phyloP scores from a whole-genome alignment of 192 early-diverging fungal species.

The Umbelopsis sp. region DNA sequence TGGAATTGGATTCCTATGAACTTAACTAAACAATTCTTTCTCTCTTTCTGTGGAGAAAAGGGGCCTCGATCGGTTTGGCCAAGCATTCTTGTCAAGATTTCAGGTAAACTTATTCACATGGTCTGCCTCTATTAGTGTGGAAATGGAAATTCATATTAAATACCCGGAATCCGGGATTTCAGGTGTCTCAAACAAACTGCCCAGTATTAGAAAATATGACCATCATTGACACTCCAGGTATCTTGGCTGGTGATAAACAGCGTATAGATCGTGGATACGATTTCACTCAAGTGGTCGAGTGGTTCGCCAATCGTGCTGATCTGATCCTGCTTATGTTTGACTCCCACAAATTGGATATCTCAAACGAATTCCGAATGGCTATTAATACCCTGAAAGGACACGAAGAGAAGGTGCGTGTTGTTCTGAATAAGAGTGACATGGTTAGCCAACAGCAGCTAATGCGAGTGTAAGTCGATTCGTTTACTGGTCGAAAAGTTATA shows the following conservation, averaged over 20 bases:
- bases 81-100: constrained; percentile 78
- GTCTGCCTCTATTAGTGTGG: too few species aligned
- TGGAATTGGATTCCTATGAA: neutral
- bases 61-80: constrained; percentile 74
- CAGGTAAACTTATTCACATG: constrained; percentile 42
- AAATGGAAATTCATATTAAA: too few species aligned
- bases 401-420: constrained; percentile 80
- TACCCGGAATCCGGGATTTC: neutral
- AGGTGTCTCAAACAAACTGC: constrained; percentile 74
- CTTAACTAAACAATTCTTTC: neutral
- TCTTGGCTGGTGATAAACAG: constrained; percentile 82
- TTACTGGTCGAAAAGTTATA: neutral
- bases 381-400: constrained; percentile 73
- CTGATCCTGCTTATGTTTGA: constrained; percentile 83
- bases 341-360: constrained; percentile 83
- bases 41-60: neutral
- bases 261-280: constrained; percentile 75
- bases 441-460: constrained; percentile 83
- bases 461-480: constrained; percentile 62
- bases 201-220: constrained; percentile 78
- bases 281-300: constrained; percentile 75
- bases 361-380: constrained; percentile 79
- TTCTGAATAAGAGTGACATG: constrained; percentile 85
- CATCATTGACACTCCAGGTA: constrained; percentile 83
- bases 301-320: constrained; percentile 86